Conservation (phyloP, 1,284 basidiomycete genomes). For the Malassezia globosa region DNA sequence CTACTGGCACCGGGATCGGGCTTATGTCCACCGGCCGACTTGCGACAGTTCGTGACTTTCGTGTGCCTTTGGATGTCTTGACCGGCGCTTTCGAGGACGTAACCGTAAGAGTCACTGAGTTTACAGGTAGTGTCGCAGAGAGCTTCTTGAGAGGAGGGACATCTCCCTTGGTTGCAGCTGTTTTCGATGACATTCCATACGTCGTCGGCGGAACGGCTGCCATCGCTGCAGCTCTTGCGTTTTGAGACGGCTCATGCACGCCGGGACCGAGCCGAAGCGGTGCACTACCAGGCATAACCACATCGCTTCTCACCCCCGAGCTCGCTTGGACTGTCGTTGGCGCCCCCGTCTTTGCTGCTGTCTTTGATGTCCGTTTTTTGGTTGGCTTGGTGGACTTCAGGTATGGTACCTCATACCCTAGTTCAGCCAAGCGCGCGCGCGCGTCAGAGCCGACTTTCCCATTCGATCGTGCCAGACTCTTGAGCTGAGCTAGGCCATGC, state of each 20-base stretch:
- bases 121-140: neutral
- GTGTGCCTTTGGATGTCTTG: neutral
- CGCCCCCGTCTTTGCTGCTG: too few species aligned
- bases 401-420: conserved; percentile 13
- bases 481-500: conserved; percentile 15
- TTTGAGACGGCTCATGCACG: neutral
- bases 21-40: too few species aligned
- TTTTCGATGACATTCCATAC: neutral
- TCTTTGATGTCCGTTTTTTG: neutral
- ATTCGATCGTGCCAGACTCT: conserved; percentile 13
- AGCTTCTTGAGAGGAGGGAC: neutral
- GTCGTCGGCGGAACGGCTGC: neutral
- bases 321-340: too few species aligned
- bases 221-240: neutral
- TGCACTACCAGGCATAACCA: neutral
- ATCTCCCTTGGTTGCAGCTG: neutral
- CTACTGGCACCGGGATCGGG: too few species aligned
- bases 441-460: conserved; percentile 12
- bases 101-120: too few species aligned
- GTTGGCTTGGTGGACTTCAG: neutral
- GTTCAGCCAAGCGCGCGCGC: conserved; percentile 17
- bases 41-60: too few species aligned
- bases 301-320: too few species aligned
- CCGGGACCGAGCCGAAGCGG: neutral
- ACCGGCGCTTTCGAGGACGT: too few species aligned